Evolutionary conservation across 1,284 basidiomycete genomes (phyloP), one percentile per base, ranked within the genome.

Genomic region (Volvariella volvacea): DNA sequence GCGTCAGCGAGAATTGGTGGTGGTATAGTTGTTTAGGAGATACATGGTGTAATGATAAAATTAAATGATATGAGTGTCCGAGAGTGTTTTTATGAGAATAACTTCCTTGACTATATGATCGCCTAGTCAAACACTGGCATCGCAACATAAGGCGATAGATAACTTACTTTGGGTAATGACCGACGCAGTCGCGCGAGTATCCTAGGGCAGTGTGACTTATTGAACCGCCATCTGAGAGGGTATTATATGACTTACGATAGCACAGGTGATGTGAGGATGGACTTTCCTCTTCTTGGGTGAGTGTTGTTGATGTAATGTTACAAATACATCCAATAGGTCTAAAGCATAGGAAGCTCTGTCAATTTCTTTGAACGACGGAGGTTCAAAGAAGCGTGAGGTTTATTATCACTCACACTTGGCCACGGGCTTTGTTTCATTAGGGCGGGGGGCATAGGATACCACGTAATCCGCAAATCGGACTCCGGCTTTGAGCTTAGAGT

Each of bases 381-480:
- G n/a, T n/a, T n/a, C n/a, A n/a, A n/a, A n/a, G n/a, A n/a, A n/a
- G n/a, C n/a, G n/a, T n/a, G n/a, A n/a, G n/a, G n/a, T n/a, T n/a
- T n/a, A 20, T 8, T 6, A 14, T 9, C 31, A 63, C 76, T 47
- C 47, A 81, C 80, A 83, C 50, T 66, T 65, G 8, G 74, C 61
- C 4, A 81, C 73, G 22, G 64, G 58, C 44, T 78, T 73, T 0
- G 64, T 61, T 22, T 75, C 70, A 50, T 83, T 83, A 3, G 71
- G 66, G 48, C 68, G 67, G 20, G 63, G 60, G 41, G 62, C 60
- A 54, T 78, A 83, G 4, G 70, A 68, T 7, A 70, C 67, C 6
- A 82, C 73, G 50, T 73, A 78, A 22, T 71, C 65, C n/a, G 66
- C 62, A 49, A 83, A 80, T 45, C 64, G 60, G 17, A 77, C 57